Evolutionary conservation across 2,329 filamentous ascomycete species (phyloP).

Genomic region (Fusarium anguioides): DNA sequence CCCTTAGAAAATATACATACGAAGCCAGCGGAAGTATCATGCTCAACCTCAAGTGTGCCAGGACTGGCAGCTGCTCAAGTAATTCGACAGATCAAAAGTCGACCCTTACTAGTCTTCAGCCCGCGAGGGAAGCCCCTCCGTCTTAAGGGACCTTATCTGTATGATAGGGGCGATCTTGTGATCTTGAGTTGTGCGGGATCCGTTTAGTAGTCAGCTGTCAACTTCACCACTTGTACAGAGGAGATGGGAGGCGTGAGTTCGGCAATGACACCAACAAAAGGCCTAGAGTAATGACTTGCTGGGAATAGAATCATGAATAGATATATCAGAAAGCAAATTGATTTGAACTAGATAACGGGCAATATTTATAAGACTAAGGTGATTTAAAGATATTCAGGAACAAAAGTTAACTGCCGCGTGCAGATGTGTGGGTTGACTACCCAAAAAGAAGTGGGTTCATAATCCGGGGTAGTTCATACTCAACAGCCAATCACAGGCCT

Average conservation of each 20-base stretch:
- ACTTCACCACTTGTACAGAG: background rate
- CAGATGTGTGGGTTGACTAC: background rate
- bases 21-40: constrained; percentile 48
- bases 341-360: background rate
- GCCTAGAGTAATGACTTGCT: background rate
- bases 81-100: constrained; percentile 48
- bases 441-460: constrained; percentile 1
- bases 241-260: background rate
- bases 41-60: constrained; percentile 36
- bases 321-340: background rate
- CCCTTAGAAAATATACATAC: constrained; percentile 42
- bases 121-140: constrained; percentile 34
- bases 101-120: constrained; percentile 48
- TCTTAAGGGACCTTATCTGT: background rate
- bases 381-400: background rate
- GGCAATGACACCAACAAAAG: background rate
- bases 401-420: constrained; percentile 13
- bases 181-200: constrained; percentile 5
- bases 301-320: background rate
- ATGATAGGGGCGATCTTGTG: constrained; percentile 7
- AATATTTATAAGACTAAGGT: background rate
- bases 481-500: constrained; percentile 38
- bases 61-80: constrained; percentile 39
- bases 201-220: constrained; percentile 13
- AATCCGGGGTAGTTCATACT: constrained; percentile 41